These are phyloP conservation scores for Ascochyta clinopodiicola DNA, from an alignment of 2,329 filamentous ascomycete genomes.

Conservation along the genomic window DNA sequence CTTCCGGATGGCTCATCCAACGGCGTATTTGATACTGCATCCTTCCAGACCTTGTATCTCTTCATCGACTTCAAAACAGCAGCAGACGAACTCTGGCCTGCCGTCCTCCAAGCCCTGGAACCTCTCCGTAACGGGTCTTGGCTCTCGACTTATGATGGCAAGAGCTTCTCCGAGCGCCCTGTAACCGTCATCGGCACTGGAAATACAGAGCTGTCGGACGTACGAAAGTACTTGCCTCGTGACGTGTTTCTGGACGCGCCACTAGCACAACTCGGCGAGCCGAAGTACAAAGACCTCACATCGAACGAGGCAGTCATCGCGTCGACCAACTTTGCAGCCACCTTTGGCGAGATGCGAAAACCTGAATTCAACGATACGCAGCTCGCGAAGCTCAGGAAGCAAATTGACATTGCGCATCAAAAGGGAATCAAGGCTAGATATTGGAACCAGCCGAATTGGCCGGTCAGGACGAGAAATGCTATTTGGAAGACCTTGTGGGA, in stretches of 20 bases:
- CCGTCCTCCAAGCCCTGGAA: constrained; percentile 62
- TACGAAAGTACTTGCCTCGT: constrained; percentile 47
- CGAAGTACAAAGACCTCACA: constrained; percentile 55
- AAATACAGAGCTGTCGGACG: constrained; percentile 52
- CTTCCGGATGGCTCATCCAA: constrained; percentile 56
- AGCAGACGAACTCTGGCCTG: constrained; percentile 62
- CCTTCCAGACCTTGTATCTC: constrained; percentile 66
- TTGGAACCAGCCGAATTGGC: constrained; percentile 67
- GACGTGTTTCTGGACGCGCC: constrained; percentile 68
- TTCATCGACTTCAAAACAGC: constrained; percentile 70
- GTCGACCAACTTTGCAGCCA: constrained; percentile 57
- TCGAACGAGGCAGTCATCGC: constrained; percentile 60
- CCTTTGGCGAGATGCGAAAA: constrained; percentile 49
- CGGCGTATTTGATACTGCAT: constrained; percentile 67
- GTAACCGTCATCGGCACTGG: constrained; percentile 70
- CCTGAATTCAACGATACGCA: constrained; percentile 56
- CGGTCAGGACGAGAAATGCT: constrained; percentile 57
- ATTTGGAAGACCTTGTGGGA: constrained; percentile 63
- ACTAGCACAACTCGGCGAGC: constrained; percentile 53
- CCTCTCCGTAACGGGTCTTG: constrained; percentile 62
- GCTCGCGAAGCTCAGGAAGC: constrained; percentile 56
- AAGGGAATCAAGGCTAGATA: constrained; percentile 67
- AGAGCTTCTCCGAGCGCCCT: constrained; percentile 54
- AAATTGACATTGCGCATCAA: constrained; percentile 61
- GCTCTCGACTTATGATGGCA: constrained; percentile 60